Conservation (phyloP, 768 basidiomycete genomes). For the Mrakia gelida region DNA sequence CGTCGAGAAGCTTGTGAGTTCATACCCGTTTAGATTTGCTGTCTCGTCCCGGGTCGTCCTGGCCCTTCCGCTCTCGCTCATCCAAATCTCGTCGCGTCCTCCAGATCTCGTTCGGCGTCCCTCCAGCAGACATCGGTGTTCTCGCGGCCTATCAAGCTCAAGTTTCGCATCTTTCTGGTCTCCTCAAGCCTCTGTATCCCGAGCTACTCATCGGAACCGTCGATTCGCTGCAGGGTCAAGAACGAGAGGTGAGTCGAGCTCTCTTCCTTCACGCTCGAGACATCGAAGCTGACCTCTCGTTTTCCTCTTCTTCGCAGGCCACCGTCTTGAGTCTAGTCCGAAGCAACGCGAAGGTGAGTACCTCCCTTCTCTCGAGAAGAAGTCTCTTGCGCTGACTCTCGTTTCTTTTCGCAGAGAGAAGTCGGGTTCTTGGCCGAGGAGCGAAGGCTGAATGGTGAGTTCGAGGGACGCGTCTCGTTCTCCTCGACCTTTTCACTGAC, state of each 20-base stretch:
- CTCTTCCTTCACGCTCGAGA: neutral
- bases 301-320: constrained; percentile 54
- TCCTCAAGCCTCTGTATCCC: constrained; percentile 59
- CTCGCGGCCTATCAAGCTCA: constrained; percentile 97
- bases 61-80: too few relatives aligned
- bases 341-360: constrained; percentile 63
- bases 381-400: too few relatives aligned
- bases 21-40: too few relatives aligned
- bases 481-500: neutral
- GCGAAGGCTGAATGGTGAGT: constrained; percentile 63
- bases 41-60: too few relatives aligned
- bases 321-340: constrained; percentile 88
- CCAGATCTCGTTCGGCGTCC: constrained; percentile 60
- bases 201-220: constrained; percentile 87
- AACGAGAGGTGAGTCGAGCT: constrained; percentile 46
- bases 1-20: constrained; percentile 69
- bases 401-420: constrained; percentile 51
- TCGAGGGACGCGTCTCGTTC: neutral
- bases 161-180: constrained; percentile 72
- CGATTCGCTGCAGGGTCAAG: constrained; percentile 95
- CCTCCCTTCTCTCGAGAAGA: too few relatives aligned
- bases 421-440: constrained; percentile 94
- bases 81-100: too few relatives aligned
- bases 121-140: constrained; percentile 71
- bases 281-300: constrained; percentile 46